These are phyloP conservation scores for Fusarium redolens DNA, from an alignment of 2,329 filamentous ascomycete genomes.

Conservation along the genomic window DNA sequence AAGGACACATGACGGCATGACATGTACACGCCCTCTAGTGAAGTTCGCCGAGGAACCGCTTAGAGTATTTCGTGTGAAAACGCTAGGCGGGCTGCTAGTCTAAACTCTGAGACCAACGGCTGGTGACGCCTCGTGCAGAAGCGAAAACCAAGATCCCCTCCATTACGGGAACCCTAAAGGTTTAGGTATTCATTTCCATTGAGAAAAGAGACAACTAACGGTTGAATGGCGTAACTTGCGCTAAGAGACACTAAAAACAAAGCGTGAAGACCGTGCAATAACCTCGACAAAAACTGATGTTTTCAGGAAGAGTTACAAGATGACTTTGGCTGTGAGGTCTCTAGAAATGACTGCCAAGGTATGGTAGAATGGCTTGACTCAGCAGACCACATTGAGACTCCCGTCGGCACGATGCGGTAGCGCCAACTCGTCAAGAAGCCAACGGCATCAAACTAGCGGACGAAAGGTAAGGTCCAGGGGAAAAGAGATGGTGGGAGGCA, in stretches of 20 bases:
- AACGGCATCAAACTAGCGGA: slow-evolving; percentile 1
- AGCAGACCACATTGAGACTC: neutral
- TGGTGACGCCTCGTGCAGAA: neutral
- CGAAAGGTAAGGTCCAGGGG: slow-evolving; percentile 8
- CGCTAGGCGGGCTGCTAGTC: slow-evolving; percentile 16
- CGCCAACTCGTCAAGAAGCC: slow-evolving; percentile 4
- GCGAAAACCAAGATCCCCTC: neutral
- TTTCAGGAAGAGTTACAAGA: neutral
- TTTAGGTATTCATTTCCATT: neutral
- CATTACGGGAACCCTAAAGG: neutral
- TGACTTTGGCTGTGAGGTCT: neutral
- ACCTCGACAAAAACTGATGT: neutral
- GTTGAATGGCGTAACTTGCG: neutral
- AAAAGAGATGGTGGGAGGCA: slow-evolving; percentile 23
- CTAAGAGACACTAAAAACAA: neutral
- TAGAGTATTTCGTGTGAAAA: slow-evolving; percentile 6
- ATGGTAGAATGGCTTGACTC: neutral
- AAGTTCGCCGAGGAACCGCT: neutral
- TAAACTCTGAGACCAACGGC: slow-evolving; percentile 15
- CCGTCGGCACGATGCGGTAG: neutral
- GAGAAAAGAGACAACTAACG: slow-evolving; percentile 40
- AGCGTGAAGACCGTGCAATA: neutral
- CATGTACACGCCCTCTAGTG: slow-evolving; percentile 3
- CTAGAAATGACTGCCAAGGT: neutral
- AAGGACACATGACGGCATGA: neutral